Conservation (phyloP, 176 grass and related monocot genomes). For the Themeda triandra region DNA sequence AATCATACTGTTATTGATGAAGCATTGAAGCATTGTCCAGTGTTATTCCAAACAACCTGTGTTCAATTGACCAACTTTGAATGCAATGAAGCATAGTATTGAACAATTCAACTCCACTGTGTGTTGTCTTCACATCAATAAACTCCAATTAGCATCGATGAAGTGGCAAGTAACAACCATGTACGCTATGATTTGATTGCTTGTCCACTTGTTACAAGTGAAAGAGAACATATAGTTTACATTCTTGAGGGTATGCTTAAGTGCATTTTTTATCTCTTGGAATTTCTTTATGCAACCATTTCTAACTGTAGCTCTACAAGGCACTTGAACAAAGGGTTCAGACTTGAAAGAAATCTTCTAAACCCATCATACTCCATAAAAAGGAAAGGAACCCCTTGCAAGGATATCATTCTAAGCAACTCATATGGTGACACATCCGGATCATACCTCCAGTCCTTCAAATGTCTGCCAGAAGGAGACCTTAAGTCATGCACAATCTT, state of each 20-base stretch:
- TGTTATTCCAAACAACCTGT: background rate
- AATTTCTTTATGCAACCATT: background rate
- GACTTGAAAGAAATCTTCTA: background rate
- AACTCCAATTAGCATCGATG: background rate
- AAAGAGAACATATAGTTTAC: background rate
- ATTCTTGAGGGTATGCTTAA: background rate
- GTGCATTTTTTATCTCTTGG: background rate
- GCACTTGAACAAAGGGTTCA: background rate
- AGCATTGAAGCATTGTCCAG: background rate
- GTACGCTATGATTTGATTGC: background rate
- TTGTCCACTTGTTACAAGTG: background rate
- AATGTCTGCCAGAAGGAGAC: background rate
- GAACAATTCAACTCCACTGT: background rate
- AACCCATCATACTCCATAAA: background rate
- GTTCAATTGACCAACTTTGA: background rate
- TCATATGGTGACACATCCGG: background rate
- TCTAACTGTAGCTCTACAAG: background rate
- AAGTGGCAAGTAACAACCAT: background rate
- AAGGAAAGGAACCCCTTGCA: background rate
- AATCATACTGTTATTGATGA: background rate
- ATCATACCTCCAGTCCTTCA: background rate
- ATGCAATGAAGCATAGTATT: background rate
- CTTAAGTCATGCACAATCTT: background rate
- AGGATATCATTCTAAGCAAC: background rate
- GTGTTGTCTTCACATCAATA: background rate